These are phyloP conservation scores for Apium graveolens DNA, from an alignment of 129 eudicot species.

Conservation along the genomic window DNA sequence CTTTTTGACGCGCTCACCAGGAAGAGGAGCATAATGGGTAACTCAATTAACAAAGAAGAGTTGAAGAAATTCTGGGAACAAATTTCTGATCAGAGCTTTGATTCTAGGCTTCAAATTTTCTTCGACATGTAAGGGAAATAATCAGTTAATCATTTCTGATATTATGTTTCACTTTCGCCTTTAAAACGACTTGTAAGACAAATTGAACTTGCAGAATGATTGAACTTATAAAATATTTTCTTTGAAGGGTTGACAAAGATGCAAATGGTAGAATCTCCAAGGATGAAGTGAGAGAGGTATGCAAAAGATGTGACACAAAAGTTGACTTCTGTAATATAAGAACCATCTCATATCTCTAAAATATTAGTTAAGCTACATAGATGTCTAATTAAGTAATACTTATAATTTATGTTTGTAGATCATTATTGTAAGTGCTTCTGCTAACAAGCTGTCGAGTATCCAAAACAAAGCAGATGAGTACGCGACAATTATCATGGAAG, in stretches of 20 bases:
- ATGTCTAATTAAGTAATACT: neutral
- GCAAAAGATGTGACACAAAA: neutral
- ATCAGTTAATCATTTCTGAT: neutral
- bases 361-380: neutral
- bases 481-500: constrained; percentile 69
- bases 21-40: constrained; percentile 33
- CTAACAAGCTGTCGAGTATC: constrained; percentile 59
- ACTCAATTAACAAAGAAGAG: constrained; percentile 35
- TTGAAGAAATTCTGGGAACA: constrained; percentile 52
- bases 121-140: constrained; percentile 46
- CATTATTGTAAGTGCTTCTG: constrained; percentile 60
- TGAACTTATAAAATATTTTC: neutral
- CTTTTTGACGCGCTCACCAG: constrained; percentile 48
- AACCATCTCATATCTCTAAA: neutral
- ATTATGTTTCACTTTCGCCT: no score
- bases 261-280: constrained; percentile 73
- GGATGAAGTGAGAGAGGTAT: constrained; percentile 88
- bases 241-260: constrained; percentile 78
- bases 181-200: no score
- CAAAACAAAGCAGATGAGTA: constrained; percentile 65
- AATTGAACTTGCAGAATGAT: neutral
- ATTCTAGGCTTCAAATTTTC: constrained; percentile 60
- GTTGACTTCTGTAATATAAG: no score
- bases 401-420: constrained; percentile 38
- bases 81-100: constrained; percentile 60